Base-by-base conservation (phyloP, 2,329 filamentous ascomycete species). In the Madurella mycetomatis region DNA sequence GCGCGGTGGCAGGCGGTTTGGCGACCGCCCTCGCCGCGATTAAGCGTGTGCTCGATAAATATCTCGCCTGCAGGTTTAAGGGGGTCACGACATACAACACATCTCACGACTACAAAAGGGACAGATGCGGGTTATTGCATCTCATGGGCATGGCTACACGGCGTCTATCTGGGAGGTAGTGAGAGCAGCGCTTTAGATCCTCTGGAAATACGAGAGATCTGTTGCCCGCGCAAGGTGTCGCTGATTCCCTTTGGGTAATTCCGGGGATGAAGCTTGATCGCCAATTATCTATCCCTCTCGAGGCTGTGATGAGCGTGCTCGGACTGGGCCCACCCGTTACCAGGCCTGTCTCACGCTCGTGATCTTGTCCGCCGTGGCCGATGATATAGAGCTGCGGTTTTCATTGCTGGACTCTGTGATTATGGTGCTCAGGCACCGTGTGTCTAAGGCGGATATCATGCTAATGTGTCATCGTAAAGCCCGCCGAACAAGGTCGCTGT, bases 261-360 rank as follows among this genome's bases (percentile, higher is more conserved):
- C 72, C 72, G 77, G 79, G 77, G 86, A 89, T 82, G 84, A 94
- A 70, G 90, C 90, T 95, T 90, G 90, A 95, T 91, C 84, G 90
- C 90, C 90, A 95, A 80, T 75, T 72, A 71, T 55, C 58, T 53
- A 25, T 57, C 52, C 54, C 50, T 47, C 48, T n/a, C 18, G 15
- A 37, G 43, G 17, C 15, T 37, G 41, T 54, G 37, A 19, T 37
- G 13, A 37, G 32, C 45, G 12, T 34, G 25, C 32, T 25, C 7
- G 25, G 25, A 25, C 25, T 12, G 15, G 18, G 31, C 17, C n/a
- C 9, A 4, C 9, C 13, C 47, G 30, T 18, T 31, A 32, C 12
- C 9, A 17, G 16, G 47, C 13, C 31, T 13, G 15, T 15, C 19
- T 25, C 18, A 34, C 12, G 25, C 30, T 9, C 15, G 41, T 39